Base-by-base conservation (phyloP, 148 eudicot genomes). In the Nyssa sinensis region DNA sequence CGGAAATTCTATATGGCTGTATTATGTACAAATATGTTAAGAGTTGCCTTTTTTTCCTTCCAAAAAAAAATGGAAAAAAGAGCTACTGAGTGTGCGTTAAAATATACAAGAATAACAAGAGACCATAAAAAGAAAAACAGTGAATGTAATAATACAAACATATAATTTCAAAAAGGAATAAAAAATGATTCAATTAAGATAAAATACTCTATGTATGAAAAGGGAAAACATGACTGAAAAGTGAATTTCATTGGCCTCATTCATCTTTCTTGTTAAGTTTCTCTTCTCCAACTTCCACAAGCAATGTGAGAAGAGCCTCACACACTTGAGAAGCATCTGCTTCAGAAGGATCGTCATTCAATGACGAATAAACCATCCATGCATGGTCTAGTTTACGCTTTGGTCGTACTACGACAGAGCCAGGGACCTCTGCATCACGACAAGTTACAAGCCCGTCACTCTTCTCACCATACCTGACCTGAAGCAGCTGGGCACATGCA, bases 401-500 rank as follows among this genome's bases (percentile, higher is more conserved):
- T 0, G 97, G 99, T 30, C 88, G 81, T 10, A 96, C 99, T 66
- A 96, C 98, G 7, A 93, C 85, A 0, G 98, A 96, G 74, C 98
- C 99, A 0, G 99, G 99, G 61, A 96, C 98, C 77, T 93, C 98
- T 13, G 99, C 99, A 77, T 96, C 99, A n/a, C 90, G 85, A 63
- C 99, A 78, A 29, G 98, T 93, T 14, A 96, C 99, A 17, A 96
- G 97, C 57, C 99, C 99, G 35, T 93, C 98, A 17, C 99, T 96
- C 82, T 91, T 93, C 78, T 93, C 93, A 0, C 97, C 92, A 24
- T 96, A 96, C 80, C 98, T 82, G 5, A 76, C 65, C 77, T 88
- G 94, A 67, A 96, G 97, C 16, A 96, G 89, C 76, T 96, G 98
- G 62, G 99, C 98, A 66, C 94, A 89, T 1, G 98, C 93, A 44